Evolutionary conservation across 1,284 basidiomycete species (phyloP).

Genomic region (Melampsora americana): DNA sequence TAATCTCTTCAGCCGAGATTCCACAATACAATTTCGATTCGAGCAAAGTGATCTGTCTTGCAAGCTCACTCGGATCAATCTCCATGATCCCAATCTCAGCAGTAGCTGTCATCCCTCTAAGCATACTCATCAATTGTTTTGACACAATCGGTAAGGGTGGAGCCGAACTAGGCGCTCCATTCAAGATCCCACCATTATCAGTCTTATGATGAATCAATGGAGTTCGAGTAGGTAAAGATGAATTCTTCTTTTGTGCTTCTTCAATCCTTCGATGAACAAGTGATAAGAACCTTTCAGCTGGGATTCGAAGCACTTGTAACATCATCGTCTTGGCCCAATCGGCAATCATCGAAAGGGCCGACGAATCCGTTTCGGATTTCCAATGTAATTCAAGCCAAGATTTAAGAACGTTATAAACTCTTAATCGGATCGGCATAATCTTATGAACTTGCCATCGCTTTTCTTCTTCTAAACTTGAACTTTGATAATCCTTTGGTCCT

Average conservation of each 20-base stretch:
- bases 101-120: slow-evolving; percentile 56
- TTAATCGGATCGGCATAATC: slow-evolving; percentile 78
- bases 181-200: slow-evolving; percentile 40
- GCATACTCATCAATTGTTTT: slow-evolving; percentile 65
- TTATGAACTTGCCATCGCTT: slow-evolving; percentile 65
- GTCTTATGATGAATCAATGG: slow-evolving; percentile 10
- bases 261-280: slow-evolving; percentile 60
- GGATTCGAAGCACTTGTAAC: slow-evolving; percentile 64
- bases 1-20: slow-evolving; percentile 56
- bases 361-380: slow-evolving; percentile 61
- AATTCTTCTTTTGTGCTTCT: slow-evolving; percentile 46
- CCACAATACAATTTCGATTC: slow-evolving; percentile 53
- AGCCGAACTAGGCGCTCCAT: slow-evolving; percentile 13
- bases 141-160: slow-evolving; percentile 70
- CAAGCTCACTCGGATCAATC: slow-evolving; percentile 68
- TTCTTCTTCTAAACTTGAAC: slow-evolving; percentile 45
- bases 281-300: slow-evolving; percentile 69
- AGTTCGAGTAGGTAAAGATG: background rate
- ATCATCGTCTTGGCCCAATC: slow-evolving; percentile 67
- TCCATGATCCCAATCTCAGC: slow-evolving; percentile 71
- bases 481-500: slow-evolving; percentile 51
- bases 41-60: slow-evolving; percentile 59
- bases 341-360: slow-evolving; percentile 61
- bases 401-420: slow-evolving; percentile 88
- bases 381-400: slow-evolving; percentile 89